A percentile compares a stretch with the other conserved stretches of the same genome.
phyloP scores from a whole-genome alignment of 305 asterid species.

The Fraxinus floribunda region DNA sequence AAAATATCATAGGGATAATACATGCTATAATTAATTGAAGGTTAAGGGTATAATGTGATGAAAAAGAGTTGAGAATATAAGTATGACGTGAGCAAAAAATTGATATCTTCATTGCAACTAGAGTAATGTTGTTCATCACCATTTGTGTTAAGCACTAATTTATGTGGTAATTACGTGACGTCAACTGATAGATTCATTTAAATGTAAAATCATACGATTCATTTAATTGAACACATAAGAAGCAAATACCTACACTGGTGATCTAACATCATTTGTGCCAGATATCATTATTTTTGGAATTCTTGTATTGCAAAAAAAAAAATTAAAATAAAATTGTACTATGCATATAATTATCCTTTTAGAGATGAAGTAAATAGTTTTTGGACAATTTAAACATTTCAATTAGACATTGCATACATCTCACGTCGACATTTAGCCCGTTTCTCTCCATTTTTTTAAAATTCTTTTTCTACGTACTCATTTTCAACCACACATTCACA shows the following conservation, averaged over 20 bases:
- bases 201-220: neutral
- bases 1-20: neutral
- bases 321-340: neutral
- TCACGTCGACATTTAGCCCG: neutral
- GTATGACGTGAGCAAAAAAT: neutral
- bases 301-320: no score
- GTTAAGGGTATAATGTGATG: neutral
- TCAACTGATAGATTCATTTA: no score
- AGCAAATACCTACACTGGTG: no score
- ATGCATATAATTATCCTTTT: neutral
- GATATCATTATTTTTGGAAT: no score
- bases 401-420: neutral
- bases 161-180: neutral
- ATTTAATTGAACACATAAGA: neutral
- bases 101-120: neutral
- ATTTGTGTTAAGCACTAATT: no score
- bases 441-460: no score
- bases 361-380: neutral
- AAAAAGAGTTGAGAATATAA: neutral
- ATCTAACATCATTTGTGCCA: no score
- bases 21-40: neutral
- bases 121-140: neutral
- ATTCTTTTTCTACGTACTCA: no score
- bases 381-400: neutral
- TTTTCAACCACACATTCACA: no score